phyloP scores from a whole-genome alignment of 2,329 filamentous ascomycete species.

The Lachnellula cervina region DNA sequence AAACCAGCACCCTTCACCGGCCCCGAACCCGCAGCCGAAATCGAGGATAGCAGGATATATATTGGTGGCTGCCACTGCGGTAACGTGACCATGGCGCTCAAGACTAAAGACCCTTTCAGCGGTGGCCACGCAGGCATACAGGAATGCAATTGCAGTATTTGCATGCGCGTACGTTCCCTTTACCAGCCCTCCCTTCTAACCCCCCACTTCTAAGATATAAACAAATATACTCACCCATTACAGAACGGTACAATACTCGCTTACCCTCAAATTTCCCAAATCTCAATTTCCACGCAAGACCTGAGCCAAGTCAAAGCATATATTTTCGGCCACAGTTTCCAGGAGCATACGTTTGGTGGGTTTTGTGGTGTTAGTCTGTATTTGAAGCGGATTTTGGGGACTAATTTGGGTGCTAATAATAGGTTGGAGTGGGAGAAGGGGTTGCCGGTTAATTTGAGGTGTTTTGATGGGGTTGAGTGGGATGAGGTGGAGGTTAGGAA shows the following conservation, averaged over 20 bases:
- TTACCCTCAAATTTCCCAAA: not conserved
- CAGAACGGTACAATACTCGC: not conserved
- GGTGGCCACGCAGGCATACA: constrained; percentile 5
- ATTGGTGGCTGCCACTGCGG: constrained; percentile 26
- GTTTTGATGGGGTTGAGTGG: constrained; percentile 3
- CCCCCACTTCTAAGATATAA: not conserved
- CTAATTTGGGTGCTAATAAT: not conserved
- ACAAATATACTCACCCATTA: not conserved
- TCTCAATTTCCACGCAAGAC: not conserved
- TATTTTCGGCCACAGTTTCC: not conserved
- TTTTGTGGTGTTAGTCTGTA: constrained; percentile 1
- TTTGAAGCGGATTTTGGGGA: not conserved
- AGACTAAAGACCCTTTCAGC: constrained; percentile 6
- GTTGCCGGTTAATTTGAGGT: constrained; percentile 2
- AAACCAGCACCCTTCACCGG: too few species aligned
- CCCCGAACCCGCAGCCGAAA: constrained; percentile 8
- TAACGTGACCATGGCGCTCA: constrained; percentile 20
- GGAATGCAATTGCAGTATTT: constrained; percentile 21
- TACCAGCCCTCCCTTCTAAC: not conserved
- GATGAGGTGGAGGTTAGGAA: not conserved
- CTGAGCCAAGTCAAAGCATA: not conserved
- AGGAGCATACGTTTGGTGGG: constrained; percentile 3
- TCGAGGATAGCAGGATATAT: constrained; percentile 19
- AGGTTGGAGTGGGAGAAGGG: not conserved
- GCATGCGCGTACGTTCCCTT: not conserved